Conservation (phyloP, 164 flowering plant species). For the Vitis cinerea region DNA sequence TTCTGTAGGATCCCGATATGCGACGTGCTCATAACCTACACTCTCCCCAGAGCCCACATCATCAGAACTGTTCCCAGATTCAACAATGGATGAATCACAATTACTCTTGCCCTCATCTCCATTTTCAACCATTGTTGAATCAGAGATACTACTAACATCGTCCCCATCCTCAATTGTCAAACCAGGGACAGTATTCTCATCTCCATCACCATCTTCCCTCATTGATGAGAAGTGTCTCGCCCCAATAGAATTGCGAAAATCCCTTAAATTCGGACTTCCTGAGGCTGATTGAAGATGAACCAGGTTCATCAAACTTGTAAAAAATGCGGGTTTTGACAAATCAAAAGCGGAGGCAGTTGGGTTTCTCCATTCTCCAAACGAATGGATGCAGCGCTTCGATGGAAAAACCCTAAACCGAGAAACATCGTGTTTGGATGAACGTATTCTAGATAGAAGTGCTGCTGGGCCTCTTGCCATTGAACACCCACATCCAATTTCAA, state of each 20-base stretch:
- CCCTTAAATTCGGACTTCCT: constrained; percentile 2
- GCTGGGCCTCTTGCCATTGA: constrained; percentile 53
- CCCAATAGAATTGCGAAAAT: neutral
- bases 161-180: constrained; percentile 5
- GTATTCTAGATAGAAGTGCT: constrained; percentile 32
- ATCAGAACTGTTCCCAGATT: constrained; percentile 1
- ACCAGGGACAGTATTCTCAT: constrained; percentile 2
- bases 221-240: constrained; percentile 24
- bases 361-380: constrained; percentile 3
- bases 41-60: constrained; percentile 4
- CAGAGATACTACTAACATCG: neutral
- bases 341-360: constrained; percentile 6
- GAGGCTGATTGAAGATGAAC: neutral
- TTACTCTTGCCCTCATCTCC: constrained; percentile 1
- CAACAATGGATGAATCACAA: neutral
- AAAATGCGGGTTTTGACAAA: constrained; percentile 17
- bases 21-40: constrained; percentile 22
- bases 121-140: neutral
- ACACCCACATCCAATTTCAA: constrained; percentile 1
- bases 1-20: constrained; percentile 54
- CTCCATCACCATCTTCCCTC: constrained; percentile 3
- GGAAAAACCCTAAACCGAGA: constrained; percentile 19
- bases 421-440: constrained; percentile 23
- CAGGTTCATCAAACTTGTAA: constrained; percentile 8
- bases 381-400: constrained; percentile 20